A percentile compares a stretch with the other conserved stretches of the same genome.
Conservation (phyloP, 2,329 filamentous ascomycete genomes). For the Diaporthe ampelina region DNA sequence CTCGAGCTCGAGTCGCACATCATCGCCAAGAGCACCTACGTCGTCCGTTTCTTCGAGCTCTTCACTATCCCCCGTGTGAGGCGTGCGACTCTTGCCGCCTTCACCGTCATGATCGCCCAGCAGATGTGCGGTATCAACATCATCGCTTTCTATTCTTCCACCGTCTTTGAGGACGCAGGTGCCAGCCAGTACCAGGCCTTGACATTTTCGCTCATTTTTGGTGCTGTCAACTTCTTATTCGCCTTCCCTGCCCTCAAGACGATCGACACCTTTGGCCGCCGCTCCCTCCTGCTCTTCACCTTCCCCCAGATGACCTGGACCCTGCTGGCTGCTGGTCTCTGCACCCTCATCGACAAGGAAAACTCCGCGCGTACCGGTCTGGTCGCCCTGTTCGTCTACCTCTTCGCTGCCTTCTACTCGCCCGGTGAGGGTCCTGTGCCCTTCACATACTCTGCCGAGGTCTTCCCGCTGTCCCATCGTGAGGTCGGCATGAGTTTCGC, state of each 20-base stretch:
- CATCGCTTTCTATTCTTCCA: constrained; percentile 64
- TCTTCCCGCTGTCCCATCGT: constrained; percentile 79
- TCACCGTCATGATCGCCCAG: constrained; percentile 77
- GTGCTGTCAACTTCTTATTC: constrained; percentile 73
- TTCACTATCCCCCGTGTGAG: constrained; percentile 71
- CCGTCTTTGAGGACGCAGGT: constrained; percentile 60
- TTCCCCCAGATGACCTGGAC: constrained; percentile 75
- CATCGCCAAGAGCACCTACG: constrained; percentile 55
- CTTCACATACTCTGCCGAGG: constrained; percentile 78
- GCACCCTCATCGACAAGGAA: constrained; percentile 59
- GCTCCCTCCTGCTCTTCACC: constrained; percentile 73
- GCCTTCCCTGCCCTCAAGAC: constrained; percentile 77
- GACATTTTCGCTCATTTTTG: constrained; percentile 60
- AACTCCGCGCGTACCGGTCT: constrained; percentile 55
- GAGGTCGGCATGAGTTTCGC: constrained; percentile 80
- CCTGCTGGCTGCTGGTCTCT: constrained; percentile 68
- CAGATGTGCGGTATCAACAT: constrained; percentile 73
- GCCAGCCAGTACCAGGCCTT: constrained; percentile 55
- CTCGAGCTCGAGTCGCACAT: constrained; percentile 58
- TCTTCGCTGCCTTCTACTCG: constrained; percentile 50
- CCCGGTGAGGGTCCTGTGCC: constrained; percentile 75
- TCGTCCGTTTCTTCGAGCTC: constrained; percentile 68
- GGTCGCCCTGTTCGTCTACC: constrained; percentile 60
- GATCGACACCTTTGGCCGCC: constrained; percentile 76
- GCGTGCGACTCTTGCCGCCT: constrained; percentile 75